A percentile compares a stretch with the other conserved stretches of the same genome.
phyloP scores from a whole-genome alignment of 352 stramenopile species.

The Phytophthora pseudosyringae region DNA sequence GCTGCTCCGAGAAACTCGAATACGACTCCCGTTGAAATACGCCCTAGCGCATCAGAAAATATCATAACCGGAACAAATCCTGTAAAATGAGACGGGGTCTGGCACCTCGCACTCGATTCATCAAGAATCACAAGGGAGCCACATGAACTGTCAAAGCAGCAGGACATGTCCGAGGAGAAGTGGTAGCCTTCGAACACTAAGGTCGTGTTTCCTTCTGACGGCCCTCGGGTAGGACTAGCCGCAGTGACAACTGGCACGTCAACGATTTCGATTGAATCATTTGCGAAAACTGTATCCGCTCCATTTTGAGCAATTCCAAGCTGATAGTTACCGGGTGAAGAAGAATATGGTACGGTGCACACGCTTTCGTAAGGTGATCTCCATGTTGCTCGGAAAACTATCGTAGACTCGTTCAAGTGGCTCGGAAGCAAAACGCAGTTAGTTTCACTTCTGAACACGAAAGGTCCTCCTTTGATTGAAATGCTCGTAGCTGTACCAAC shows the following conservation, averaged over 20 bases:
- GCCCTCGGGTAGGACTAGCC: conserved; percentile 30
- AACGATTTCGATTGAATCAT: conserved; percentile 32
- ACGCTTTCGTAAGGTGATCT: conserved; percentile 36
- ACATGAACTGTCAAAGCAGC: conserved; percentile 57
- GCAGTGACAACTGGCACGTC: conserved; percentile 26
- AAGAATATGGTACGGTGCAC: conserved; percentile 23
- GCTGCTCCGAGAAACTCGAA: conserved; percentile 34
- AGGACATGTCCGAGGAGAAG: conserved; percentile 39
- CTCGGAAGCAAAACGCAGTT: conserved; percentile 31
- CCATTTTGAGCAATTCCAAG: conserved; percentile 39
- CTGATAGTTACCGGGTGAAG: conserved; percentile 20
- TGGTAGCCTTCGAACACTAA: conserved; percentile 38
- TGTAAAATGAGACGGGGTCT: conserved; percentile 16
- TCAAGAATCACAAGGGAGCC: conserved; percentile 23
- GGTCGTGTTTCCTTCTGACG: conserved; percentile 24
- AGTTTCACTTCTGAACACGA: conserved; percentile 23
- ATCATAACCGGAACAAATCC: conserved; percentile 29
- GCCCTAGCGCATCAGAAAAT: conserved; percentile 9
- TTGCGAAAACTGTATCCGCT: conserved; percentile 20
- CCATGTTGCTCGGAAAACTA: conserved; percentile 27
- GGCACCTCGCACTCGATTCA: conserved; percentile 31
- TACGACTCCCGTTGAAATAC: conserved; percentile 14
- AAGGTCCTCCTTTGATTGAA: conserved; percentile 34
- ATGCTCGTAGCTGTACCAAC: conserved; percentile 15
- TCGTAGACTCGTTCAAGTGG: background rate